Evolutionary conservation across 805 yeast species (phyloP).

Genomic region (Blastobotrys chiropterorum): DNA sequence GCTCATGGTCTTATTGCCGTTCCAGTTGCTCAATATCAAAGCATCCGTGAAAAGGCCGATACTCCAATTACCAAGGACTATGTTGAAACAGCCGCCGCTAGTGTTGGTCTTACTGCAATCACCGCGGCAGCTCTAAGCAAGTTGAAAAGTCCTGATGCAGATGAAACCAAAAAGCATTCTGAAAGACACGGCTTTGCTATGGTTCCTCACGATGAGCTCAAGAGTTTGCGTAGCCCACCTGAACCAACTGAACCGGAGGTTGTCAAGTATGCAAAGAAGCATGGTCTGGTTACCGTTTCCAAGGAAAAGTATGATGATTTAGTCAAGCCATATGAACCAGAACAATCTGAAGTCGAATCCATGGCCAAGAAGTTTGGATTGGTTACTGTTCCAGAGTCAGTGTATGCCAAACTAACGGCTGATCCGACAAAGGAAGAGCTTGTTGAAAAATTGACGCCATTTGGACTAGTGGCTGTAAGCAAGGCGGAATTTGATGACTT

Average conservation of each 20-base stretch:
- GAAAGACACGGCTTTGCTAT: constrained; percentile 23
- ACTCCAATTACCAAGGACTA: constrained; percentile 18
- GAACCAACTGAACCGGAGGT: constrained; percentile 4
- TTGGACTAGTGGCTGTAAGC: constrained; percentile 12
- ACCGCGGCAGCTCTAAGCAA: constrained; percentile 11
- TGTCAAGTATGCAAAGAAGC: constrained; percentile 7
- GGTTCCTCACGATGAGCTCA: constrained; percentile 12
- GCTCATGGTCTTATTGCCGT: constrained; percentile 23
- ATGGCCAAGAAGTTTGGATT: constrained; percentile 24
- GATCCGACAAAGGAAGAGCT: constrained; percentile 15
- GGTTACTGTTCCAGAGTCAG: constrained; percentile 23
- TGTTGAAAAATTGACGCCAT: constrained; percentile 20
- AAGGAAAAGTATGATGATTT: constrained; percentile 16
- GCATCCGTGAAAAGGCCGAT: constrained; percentile 22
- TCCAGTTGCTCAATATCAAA: constrained; percentile 21
- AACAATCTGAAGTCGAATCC: constrained; percentile 14
- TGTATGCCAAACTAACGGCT: constrained; percentile 13
- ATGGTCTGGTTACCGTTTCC: constrained; percentile 26
- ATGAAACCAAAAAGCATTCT: constrained; percentile 25
- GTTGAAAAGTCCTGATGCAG: constrained; percentile 16
- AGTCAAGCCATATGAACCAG: constrained; percentile 12
- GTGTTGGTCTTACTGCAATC: constrained; percentile 20
- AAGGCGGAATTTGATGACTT: constrained; percentile 15
- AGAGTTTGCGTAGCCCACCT: constrained; percentile 6
- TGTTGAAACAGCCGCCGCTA: constrained; percentile 22